phyloP scores from a whole-genome alignment of 495 filamentous ascomycete species.

The Xylaria flabelliformis region DNA sequence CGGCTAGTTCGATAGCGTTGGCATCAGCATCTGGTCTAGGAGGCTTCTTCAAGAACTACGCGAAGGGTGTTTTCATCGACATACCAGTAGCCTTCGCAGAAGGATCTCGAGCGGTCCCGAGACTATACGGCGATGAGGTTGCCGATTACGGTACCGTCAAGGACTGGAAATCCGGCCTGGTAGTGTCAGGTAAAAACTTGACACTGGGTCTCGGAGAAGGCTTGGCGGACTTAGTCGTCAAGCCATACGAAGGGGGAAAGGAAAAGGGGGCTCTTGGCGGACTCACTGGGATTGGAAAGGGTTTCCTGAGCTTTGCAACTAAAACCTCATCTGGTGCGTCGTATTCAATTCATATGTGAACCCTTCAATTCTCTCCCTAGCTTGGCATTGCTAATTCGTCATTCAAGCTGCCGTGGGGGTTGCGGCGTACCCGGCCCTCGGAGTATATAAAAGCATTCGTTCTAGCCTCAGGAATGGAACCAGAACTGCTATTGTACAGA shows the following conservation, averaged over 20 bases:
- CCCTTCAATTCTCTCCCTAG: background rate
- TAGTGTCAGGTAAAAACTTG: background rate
- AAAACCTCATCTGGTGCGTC: background rate
- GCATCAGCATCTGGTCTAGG: background rate
- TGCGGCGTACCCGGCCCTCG: background rate
- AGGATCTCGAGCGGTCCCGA: background rate
- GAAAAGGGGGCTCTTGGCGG: background rate
- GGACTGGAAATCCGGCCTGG: background rate
- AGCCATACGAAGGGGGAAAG: constrained; percentile 1
- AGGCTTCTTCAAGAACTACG: background rate
- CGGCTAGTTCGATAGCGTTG: background rate
- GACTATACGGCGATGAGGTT: background rate
- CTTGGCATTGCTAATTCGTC: background rate
- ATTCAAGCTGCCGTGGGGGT: background rate
- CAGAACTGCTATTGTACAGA: background rate
- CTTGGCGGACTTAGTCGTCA: background rate
- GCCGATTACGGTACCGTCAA: background rate
- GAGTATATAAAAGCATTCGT: background rate
- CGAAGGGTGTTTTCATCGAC: background rate
- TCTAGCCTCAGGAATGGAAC: constrained; percentile 1
- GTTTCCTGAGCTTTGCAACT: background rate
- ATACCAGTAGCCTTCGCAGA: constrained; percentile 4
- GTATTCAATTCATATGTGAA: background rate
- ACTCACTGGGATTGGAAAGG: background rate
- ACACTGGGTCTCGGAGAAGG: background rate